Base-by-base conservation (phyloP, 2,329 filamentous ascomycete species). In the Cryphonectria radicalis region DNA sequence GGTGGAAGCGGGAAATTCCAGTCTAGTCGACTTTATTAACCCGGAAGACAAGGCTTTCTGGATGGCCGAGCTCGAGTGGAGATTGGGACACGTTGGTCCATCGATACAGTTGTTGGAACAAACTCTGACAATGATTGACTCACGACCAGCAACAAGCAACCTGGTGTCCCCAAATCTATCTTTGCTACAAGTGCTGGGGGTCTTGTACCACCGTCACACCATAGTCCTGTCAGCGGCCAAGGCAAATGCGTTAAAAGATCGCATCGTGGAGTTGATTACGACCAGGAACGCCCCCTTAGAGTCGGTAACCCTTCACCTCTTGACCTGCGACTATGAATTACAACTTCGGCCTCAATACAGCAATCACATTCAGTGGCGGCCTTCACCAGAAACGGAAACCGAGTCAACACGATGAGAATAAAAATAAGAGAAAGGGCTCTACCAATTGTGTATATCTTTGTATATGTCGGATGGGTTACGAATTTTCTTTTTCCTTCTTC, bases 61-160 rank as follows among this genome's bases (percentile, higher is more conserved):
- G 63, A 46, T 65, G 25, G 40, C 63, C 22, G 63, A 65, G 63
- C 43, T 65, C 17, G 14, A n/a, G 28, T 65, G 63, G 63, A 40
- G 63, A 22, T 8, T 50, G 22, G 63, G 63, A 6, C 17, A 65
- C 28, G 37, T 50, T 8, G 22, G 28, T 11, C 43, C 17, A 4
- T 65, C 63, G 28, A 1, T 65, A 10, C 4, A 28, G 14, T 11
- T 65, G 25, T 14, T 65, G 10, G n/a, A 65, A 35, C n/a, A 50
- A 35, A 28, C 11, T 28, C 63, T 65, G 22, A n/a, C 25, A 0
- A 19, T 32, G 63, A 46, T 65, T 22, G 63, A 65, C 6, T 32
- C 63, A 50, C 63, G 43, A 14, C 17, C 43, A 2, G 17, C 13
- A 28, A 65, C 28, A 22, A 50, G 19, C 63, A 28, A 10, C n/a